Conservation (phyloP, 2,329 filamentous ascomycete genomes). For the Verticillium tricorpus region DNA sequence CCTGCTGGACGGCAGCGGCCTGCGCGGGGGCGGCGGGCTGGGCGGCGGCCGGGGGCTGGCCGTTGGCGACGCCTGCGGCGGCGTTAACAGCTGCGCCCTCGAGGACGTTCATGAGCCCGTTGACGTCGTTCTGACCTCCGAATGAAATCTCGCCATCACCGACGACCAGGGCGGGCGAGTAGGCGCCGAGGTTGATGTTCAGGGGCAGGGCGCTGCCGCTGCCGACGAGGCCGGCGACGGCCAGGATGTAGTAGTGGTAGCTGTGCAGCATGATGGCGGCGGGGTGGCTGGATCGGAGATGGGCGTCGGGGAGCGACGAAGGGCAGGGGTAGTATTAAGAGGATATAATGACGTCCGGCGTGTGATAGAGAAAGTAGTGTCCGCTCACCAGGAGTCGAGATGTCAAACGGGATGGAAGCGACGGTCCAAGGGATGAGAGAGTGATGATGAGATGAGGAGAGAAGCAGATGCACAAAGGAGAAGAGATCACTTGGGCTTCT, state of each 20-base stretch:
- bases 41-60: slow-evolving; percentile 21
- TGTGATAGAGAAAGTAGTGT: background rate
- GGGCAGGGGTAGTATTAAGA: background rate
- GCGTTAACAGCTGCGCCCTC: slow-evolving; percentile 40
- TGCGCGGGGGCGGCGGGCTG: slow-evolving; percentile 13
- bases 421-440: background rate
- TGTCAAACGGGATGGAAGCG: background rate
- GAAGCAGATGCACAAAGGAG: background rate
- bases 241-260: slow-evolving; percentile 19
- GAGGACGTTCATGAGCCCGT: slow-evolving; percentile 38
- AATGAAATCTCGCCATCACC: slow-evolving; percentile 43
- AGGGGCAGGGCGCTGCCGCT: slow-evolving; percentile 23
- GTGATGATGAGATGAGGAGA: background rate
- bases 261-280: slow-evolving; percentile 14
- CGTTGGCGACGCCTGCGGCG: slow-evolving; percentile 22
- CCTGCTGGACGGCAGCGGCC: slow-evolving; percentile 10
- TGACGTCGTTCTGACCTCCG: slow-evolving; percentile 39
- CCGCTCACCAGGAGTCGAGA: background rate
- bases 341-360: background rate
- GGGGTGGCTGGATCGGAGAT: background rate
- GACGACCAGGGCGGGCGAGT: slow-evolving; percentile 28
- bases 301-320: background rate
- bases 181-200: slow-evolving; percentile 30
- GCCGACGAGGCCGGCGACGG: slow-evolving; percentile 22
- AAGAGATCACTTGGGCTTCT: background rate